Percentiles rank a stretch among this genome's conserved stretches.
These are phyloP conservation scores for Rhizophora mangle DNA, from an alignment of 345 rosid species.

Conservation along the genomic window DNA sequence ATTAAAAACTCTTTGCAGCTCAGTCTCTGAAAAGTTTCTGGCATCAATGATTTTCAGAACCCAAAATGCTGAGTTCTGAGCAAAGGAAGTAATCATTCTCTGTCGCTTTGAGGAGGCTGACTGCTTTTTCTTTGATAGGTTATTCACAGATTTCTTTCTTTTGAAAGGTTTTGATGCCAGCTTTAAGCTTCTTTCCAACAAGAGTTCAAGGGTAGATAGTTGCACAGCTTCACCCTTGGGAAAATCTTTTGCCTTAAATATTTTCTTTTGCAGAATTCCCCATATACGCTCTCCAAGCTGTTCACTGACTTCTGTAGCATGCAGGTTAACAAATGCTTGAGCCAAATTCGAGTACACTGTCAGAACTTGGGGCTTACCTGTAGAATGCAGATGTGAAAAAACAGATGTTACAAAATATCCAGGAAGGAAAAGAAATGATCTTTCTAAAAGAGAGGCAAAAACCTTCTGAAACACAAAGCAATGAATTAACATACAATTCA, in stretches of 20 bases:
- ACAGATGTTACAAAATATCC: background rate
- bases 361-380: constrained; percentile 80
- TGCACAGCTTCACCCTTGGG: constrained; percentile 58
- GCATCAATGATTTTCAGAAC: constrained; percentile 73
- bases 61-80: constrained; percentile 78
- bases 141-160: constrained; percentile 60
- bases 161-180: constrained; percentile 89
- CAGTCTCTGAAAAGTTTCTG: constrained; percentile 45
- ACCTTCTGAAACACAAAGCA: background rate
- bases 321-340: constrained; percentile 71
- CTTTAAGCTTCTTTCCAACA: constrained; percentile 73
- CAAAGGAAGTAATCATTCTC: constrained; percentile 65
- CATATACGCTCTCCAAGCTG: constrained; percentile 92
- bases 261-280: constrained; percentile 86
- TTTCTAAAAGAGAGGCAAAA: background rate
- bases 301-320: constrained; percentile 70
- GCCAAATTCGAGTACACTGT: constrained; percentile 77
- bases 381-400: constrained; percentile 16
- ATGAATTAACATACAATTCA: background rate
- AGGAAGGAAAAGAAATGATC: background rate
- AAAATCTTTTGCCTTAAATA: constrained; percentile 74
- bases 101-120: constrained; percentile 67
- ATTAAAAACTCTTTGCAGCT: constrained; percentile 53
- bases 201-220: constrained; percentile 49
- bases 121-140: constrained; percentile 65